Percentiles rank a stretch among this genome's conserved stretches.
Conservation (phyloP, 768 basidiomycete species). For the Podaxis carcinomalis region DNA sequence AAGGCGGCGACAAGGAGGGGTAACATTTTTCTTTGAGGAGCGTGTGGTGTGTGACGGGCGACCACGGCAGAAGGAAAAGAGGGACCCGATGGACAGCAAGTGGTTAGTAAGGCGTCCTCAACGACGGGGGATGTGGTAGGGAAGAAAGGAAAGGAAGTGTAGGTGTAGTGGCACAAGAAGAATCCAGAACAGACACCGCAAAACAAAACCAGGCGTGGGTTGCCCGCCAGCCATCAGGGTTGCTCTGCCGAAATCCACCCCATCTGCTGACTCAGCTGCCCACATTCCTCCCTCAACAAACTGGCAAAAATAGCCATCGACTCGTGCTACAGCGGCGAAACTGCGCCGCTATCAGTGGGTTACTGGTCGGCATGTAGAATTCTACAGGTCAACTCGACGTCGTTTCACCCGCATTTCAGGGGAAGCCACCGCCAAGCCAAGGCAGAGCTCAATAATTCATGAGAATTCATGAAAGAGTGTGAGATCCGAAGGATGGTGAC, state of each 20-base stretch:
- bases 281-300: neutral
- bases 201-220: neutral
- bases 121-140: neutral
- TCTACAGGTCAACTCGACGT: neutral
- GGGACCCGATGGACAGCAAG: neutral
- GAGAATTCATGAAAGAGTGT: too few relatives aligned
- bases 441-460: too few relatives aligned
- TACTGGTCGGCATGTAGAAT: neutral
- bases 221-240: neutral
- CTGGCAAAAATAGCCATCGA: neutral
- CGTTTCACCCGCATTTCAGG: neutral
- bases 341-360: neutral
- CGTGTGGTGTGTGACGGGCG: neutral
- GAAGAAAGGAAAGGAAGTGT: neutral
- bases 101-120: neutral
- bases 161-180: neutral
- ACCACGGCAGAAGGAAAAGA: neutral
- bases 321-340: neutral
- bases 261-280: conserved; percentile 3
- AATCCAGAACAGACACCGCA: neutral
- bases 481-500: too few relatives aligned
- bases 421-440: too few relatives aligned
- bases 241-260: neutral
- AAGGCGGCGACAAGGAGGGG: conserved; percentile 23
- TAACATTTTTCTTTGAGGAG: conserved; percentile 14